These are phyloP conservation scores for Trichoderma sp. DNA, from an alignment of 2,329 filamentous ascomycete species.

Conservation along the genomic window DNA sequence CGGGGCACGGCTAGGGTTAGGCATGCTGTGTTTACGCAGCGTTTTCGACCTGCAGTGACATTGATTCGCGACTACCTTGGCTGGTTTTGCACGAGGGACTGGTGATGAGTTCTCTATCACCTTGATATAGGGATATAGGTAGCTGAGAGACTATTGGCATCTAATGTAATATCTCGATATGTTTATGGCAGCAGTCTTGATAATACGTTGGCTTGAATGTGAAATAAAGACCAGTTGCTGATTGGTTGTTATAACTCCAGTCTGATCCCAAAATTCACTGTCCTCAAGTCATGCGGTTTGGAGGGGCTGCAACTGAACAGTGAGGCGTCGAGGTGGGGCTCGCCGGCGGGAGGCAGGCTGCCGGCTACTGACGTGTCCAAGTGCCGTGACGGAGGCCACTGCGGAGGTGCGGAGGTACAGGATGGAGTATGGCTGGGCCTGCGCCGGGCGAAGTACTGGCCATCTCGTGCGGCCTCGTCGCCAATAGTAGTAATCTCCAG, in stretches of 20 bases:
- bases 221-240: no score
- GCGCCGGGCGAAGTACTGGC: neutral
- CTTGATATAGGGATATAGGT: no score
- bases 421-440: neutral
- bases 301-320: neutral
- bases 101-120: no score
- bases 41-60: neutral
- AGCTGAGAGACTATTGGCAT: no score
- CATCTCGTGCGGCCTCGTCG: neutral
- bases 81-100: neutral
- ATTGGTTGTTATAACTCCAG: no score
- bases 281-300: neutral
- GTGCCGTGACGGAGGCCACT: constrained; percentile 13
- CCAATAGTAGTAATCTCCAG: neutral
- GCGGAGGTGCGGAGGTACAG: constrained; percentile 22
- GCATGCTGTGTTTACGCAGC: constrained; percentile 14
- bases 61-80: neutral
- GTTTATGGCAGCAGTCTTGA: no score
- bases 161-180: no score
- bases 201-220: no score
- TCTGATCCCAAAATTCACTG: no score
- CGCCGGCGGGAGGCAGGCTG: constrained; percentile 22
- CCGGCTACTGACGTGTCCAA: constrained; percentile 26
- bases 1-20: constrained; percentile 29
- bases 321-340: neutral